A percentile compares a stretch with the other conserved stretches of the same genome.
These are phyloP conservation scores for Dalechampia spathulata DNA, from an alignment of 441 rosid genomes.

Conservation along the genomic window DNA sequence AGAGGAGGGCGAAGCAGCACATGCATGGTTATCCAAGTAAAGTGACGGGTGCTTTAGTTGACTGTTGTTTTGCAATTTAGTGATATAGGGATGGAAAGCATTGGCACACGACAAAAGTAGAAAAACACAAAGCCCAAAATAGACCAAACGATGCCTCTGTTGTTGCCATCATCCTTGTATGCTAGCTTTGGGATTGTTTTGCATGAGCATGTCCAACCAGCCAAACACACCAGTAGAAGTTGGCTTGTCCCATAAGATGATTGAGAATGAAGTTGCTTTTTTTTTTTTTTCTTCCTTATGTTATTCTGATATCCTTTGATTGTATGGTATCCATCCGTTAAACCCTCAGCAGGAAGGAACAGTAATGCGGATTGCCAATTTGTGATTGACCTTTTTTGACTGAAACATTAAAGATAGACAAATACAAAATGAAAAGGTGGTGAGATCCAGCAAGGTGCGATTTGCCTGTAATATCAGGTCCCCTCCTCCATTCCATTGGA, in stretches of 20 bases:
- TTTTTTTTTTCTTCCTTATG: too few species aligned
- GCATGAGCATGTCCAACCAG: not conserved
- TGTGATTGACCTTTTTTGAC: not conserved
- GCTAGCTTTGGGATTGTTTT: not conserved
- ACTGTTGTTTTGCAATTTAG: not conserved
- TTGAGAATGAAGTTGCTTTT: too few species aligned
- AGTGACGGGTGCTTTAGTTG: too few species aligned
- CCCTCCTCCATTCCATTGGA: not conserved
- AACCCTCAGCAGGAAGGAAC: too few species aligned
- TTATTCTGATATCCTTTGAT: too few species aligned
- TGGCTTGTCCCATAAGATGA: conserved; percentile 10
- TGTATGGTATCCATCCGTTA: too few species aligned
- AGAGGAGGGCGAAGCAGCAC: too few species aligned
- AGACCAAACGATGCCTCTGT: not conserved
- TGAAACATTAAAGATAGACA: too few species aligned
- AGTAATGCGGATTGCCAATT: not conserved
- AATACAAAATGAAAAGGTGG: not conserved
- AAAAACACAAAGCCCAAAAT: not conserved
- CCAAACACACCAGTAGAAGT: conserved; percentile 1
- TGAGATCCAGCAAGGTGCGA: not conserved
- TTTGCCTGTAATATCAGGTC: too few species aligned
- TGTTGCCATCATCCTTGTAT: not conserved
- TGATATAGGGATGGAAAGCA: not conserved
- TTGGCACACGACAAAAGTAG: too few species aligned
- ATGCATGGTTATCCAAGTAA: too few species aligned